Evolutionary conservation across 1,284 basidiomycete species (phyloP).

Genomic region (Naganishia liquefaciens): DNA sequence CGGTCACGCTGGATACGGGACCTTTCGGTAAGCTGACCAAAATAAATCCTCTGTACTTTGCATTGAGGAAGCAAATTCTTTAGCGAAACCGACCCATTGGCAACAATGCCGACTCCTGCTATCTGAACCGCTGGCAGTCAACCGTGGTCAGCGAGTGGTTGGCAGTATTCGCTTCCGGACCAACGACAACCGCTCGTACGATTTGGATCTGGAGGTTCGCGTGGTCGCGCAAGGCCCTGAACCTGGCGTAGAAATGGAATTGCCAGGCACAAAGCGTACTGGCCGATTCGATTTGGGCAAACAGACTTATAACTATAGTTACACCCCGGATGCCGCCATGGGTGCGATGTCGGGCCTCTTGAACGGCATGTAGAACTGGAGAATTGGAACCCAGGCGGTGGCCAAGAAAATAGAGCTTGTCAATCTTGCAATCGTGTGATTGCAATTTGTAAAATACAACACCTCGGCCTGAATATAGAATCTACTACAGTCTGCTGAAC

Average conservation of each 20-base stretch:
- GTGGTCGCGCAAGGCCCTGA: constrained; percentile 41
- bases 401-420: neutral
- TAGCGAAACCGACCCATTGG: constrained; percentile 52
- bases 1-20: constrained; percentile 50
- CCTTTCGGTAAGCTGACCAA: constrained; percentile 43
- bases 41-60: neutral
- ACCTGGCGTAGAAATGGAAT: constrained; percentile 34
- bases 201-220: constrained; percentile 46
- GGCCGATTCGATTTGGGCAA: constrained; percentile 49
- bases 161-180: constrained; percentile 49
- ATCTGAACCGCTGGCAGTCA: constrained; percentile 54
- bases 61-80: neutral
- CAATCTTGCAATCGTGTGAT: neutral
- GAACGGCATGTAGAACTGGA: neutral
- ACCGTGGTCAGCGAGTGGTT: constrained; percentile 48
- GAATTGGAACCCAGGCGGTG: neutral
- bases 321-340: constrained; percentile 17
- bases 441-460: constrained; percentile 3
- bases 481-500: neutral
- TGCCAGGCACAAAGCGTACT: constrained; percentile 43
- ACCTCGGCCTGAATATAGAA: neutral
- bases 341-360: constrained; percentile 12
- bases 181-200: constrained; percentile 51
- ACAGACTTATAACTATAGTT: constrained; percentile 50
- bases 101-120: constrained; percentile 50